Conservation (phyloP, 75 land plant genomes). For the Cupressus sempervirens region DNA sequence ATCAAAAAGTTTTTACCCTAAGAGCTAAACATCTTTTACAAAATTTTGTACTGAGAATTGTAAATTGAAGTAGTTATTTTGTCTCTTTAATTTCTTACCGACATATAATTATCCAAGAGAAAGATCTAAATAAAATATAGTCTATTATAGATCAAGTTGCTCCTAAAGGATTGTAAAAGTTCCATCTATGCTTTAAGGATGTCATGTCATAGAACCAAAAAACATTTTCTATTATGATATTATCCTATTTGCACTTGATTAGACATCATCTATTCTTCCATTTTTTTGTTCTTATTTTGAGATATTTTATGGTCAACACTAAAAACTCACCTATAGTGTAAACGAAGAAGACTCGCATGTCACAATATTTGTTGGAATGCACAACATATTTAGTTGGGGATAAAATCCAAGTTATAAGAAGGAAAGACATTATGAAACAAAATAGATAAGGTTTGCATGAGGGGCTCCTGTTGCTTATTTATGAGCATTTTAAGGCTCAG, state of each 20-base stretch:
- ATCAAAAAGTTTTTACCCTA: background rate
- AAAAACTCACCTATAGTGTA: background rate
- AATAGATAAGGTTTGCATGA: background rate
- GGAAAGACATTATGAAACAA: background rate
- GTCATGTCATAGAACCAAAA: background rate
- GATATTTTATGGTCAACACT: background rate
- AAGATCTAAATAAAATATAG: background rate
- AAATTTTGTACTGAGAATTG: background rate
- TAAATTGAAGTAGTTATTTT: background rate
- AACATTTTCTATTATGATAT: background rate
- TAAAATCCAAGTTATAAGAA: background rate
- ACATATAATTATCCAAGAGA: background rate
- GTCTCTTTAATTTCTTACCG: background rate
- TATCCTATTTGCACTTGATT: background rate
- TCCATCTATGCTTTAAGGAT: background rate
- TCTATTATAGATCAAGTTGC: background rate
- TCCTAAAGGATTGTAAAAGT: background rate
- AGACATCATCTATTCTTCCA: background rate
- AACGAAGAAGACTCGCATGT: background rate
- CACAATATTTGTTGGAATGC: background rate
- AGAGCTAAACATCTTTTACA: background rate
- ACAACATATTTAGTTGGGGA: background rate
- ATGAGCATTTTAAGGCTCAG: no score
- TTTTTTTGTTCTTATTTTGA: background rate
- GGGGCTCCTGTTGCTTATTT: no score